phyloP scores from a whole-genome alignment of 257 asterid species.

The Nemophila menziesii region DNA sequence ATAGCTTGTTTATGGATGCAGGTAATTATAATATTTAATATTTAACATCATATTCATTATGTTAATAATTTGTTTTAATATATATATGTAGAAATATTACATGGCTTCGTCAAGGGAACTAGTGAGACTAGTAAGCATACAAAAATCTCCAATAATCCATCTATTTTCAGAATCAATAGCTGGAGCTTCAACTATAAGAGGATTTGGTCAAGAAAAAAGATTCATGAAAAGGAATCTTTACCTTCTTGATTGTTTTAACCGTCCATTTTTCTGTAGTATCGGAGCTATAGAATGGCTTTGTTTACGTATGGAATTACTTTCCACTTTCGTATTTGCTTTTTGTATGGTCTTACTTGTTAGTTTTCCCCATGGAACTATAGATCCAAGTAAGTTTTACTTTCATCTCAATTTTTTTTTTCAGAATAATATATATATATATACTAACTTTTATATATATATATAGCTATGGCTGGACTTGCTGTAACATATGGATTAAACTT shows the following conservation, averaged over 20 bases:
- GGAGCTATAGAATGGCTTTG: constrained; percentile 33
- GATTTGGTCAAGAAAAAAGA: constrained; percentile 26
- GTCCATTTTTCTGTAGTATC: constrained; percentile 22
- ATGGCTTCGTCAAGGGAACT: constrained; percentile 25
- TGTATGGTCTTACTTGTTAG: no score
- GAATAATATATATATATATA: no score
- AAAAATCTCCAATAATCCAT: constrained; percentile 25
- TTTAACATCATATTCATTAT: no score
- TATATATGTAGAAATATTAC: constrained; percentile 18
- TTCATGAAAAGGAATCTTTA: constrained; percentile 16
- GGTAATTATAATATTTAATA: constrained; percentile 26
- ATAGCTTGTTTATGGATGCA: constrained; percentile 26
- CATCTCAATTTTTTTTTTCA: background rate
- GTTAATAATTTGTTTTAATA: background rate
- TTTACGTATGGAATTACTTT: constrained; percentile 22
- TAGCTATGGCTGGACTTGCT: constrained; percentile 32
- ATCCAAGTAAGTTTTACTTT: constrained; percentile 17
- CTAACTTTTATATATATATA: constrained; percentile 4
- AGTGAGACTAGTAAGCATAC: constrained; percentile 27
- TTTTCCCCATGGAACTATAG: constrained; percentile 16
- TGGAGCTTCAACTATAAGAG: constrained; percentile 30
- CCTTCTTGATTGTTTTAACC: constrained; percentile 21
- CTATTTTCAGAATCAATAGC: constrained; percentile 27
- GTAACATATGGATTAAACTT: constrained; percentile 28
- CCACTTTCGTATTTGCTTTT: constrained; percentile 25